phyloP scores from a whole-genome alignment of 1,139 yeast genomes.

The Geotrichum australiense region DNA sequence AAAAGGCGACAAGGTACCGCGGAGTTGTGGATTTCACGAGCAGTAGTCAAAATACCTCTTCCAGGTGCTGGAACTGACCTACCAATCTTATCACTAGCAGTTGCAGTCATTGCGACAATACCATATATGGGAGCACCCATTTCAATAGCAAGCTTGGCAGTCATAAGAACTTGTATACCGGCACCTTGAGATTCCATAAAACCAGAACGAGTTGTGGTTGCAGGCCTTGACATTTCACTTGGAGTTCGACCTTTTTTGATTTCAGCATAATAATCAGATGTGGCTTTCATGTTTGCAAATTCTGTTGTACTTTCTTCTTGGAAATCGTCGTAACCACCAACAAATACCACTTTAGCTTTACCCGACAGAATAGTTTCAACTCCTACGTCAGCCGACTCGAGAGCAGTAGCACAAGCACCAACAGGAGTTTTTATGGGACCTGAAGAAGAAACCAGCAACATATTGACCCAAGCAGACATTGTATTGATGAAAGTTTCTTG shows the following conservation, averaged over 20 bases:
- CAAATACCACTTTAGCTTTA: slow-evolving; percentile 91
- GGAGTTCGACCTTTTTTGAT: slow-evolving; percentile 95
- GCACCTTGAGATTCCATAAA: slow-evolving; percentile 99
- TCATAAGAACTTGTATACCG: slow-evolving; percentile 95
- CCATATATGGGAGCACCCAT: slow-evolving; percentile 99
- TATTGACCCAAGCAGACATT: slow-evolving; percentile 99
- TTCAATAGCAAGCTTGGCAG: slow-evolving; percentile 82
- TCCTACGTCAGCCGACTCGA: slow-evolving; percentile 95
- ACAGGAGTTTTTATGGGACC: slow-evolving; percentile 99
- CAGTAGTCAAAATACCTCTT: slow-evolving; percentile 96
- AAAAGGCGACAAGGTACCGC: slow-evolving; percentile 74
- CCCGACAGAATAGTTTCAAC: slow-evolving; percentile 86
- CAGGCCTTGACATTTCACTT: slow-evolving; percentile 95
- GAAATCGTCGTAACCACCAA: slow-evolving; percentile 99
- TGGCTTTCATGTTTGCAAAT: slow-evolving; percentile 98
- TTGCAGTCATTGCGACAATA: slow-evolving; percentile 85
- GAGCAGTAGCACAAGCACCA: slow-evolving; percentile 98
- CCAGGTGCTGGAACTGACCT: slow-evolving; percentile 99
- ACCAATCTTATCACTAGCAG: slow-evolving; percentile 97
- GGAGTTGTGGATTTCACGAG: slow-evolving; percentile 83
- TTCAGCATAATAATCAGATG: slow-evolving; percentile 81
- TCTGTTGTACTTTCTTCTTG: slow-evolving; percentile 98
- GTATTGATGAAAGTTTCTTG: slow-evolving; percentile 98
- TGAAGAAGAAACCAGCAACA: slow-evolving; percentile 90
- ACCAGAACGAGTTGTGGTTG: slow-evolving; percentile 91